These are phyloP conservation scores for Hymenoscyphus linearis DNA, from an alignment of 2,329 filamentous ascomycete species.

Conservation along the genomic window DNA sequence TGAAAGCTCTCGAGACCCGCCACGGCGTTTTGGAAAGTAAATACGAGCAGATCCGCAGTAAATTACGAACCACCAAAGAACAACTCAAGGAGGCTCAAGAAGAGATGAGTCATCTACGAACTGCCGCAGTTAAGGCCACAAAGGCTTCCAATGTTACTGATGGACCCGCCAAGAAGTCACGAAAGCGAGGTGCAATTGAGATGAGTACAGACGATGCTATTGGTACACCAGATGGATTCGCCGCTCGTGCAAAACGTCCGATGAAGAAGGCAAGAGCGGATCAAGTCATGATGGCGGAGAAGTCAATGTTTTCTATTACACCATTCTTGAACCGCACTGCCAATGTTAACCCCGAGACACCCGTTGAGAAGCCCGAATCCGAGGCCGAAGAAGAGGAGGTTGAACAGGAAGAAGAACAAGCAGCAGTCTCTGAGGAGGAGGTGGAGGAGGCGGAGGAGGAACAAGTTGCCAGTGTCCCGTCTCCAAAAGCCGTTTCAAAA, in stretches of 20 bases:
- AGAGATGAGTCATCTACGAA: conserved; percentile 35
- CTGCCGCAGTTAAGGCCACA: conserved; percentile 24
- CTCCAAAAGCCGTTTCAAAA: conserved; percentile 13
- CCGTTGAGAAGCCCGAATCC: conserved; percentile 15
- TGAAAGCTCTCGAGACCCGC: conserved; percentile 54
- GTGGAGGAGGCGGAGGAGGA: conserved; percentile 3
- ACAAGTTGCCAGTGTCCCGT: conserved; percentile 1
- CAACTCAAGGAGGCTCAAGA: conserved; percentile 63
- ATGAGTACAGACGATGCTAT: conserved; percentile 42
- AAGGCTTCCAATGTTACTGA: conserved; percentile 15
- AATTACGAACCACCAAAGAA: conserved; percentile 60
- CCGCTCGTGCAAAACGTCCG: conserved; percentile 38
- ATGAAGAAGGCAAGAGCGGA: conserved; percentile 54
- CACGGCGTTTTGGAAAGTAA: conserved; percentile 65
- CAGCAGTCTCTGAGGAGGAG: not conserved
- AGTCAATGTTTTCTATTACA: conserved; percentile 89
- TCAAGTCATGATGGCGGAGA: conserved; percentile 66
- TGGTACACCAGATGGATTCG: conserved; percentile 44
- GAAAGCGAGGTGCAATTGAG: conserved; percentile 38
- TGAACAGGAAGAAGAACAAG: conserved; percentile 4
- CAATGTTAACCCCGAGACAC: conserved; percentile 44
- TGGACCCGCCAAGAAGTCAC: conserved; percentile 28
- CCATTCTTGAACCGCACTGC: conserved; percentile 80
- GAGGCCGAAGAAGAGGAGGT: conserved; percentile 12
- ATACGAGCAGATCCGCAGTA: conserved; percentile 46